Percentiles rank a stretch among this genome's conserved stretches.
These are phyloP conservation scores for Primulina tabacum DNA, from an alignment of 257 asterid species.

Conservation along the genomic window DNA sequence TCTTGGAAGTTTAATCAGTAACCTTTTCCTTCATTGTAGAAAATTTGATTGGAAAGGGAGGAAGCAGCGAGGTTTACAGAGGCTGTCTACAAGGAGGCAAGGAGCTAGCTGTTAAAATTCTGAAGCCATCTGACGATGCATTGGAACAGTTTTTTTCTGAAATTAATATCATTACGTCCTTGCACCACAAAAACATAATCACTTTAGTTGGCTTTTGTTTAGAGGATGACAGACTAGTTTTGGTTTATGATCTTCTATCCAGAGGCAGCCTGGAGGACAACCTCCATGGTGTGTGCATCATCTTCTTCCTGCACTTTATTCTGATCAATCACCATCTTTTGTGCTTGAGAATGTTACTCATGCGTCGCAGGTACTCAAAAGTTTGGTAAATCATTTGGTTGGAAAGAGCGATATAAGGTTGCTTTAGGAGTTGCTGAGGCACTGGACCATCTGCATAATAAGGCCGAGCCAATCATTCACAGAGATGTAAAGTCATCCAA, in stretches of 20 bases:
- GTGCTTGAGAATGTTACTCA: conserved; percentile 22
- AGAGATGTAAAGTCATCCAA: conserved; percentile 95
- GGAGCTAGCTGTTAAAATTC: conserved; percentile 72
- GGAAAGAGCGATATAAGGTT: conserved; percentile 77
- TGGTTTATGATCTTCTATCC: conserved; percentile 81
- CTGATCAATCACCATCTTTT: conserved; percentile 5
- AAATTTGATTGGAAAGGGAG: conserved; percentile 82
- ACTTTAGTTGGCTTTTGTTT: conserved; percentile 73
- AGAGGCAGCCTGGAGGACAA: conserved; percentile 91
- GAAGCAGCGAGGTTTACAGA: conserved; percentile 80
- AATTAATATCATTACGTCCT: conserved; percentile 58
- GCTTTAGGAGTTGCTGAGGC: conserved; percentile 94
- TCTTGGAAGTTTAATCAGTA: conserved; percentile 17
- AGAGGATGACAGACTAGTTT: conserved; percentile 54
- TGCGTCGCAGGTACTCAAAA: conserved; percentile 43
- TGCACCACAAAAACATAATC: conserved; percentile 71
- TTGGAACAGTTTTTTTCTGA: conserved; percentile 74
- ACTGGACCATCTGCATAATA: conserved; percentile 62
- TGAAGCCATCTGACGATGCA: conserved; percentile 67
- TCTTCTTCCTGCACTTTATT: conserved; percentile 22
- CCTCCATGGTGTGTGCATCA: conserved; percentile 61
- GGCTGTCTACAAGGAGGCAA: conserved; percentile 63
- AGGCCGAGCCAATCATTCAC: conserved; percentile 60
- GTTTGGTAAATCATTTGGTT: conserved; percentile 41
- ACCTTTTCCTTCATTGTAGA: conserved; percentile 38